These are phyloP conservation scores for Bombardia bombarda DNA, from an alignment of 495 filamentous ascomycete genomes.

Conservation along the genomic window DNA sequence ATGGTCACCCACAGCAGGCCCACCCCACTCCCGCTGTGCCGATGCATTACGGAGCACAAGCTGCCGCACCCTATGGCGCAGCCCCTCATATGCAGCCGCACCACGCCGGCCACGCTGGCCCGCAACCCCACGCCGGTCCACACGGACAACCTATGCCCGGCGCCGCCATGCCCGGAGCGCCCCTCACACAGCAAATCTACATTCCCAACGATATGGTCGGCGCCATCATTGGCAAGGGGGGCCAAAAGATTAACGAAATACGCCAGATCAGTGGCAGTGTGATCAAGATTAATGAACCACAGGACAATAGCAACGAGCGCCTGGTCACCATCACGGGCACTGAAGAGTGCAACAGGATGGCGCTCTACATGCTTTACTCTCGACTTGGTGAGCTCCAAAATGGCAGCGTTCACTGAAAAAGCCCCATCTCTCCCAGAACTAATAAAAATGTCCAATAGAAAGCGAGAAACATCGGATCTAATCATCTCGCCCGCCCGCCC, in stretches of 20 bases:
- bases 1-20: constrained; percentile 54
- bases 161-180: constrained; percentile 67
- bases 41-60: constrained; percentile 58
- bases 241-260: constrained; percentile 99
- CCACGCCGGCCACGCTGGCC: constrained; percentile 45
- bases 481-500: not conserved
- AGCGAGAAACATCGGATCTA: constrained; percentile 68
- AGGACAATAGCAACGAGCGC: constrained; percentile 97
- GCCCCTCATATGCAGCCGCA: constrained; percentile 74
- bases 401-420: not conserved
- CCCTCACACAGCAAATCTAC: constrained; percentile 95
- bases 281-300: constrained; percentile 99
- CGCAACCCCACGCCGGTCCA: constrained; percentile 44
- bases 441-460: constrained; percentile 41
- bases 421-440: constrained; percentile 4
- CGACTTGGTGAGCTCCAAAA: constrained; percentile 71
- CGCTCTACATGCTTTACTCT: constrained; percentile 96
- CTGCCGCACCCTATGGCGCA: constrained; percentile 50
- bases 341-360: constrained; percentile 98
- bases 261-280: constrained; percentile 93
- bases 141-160: constrained; percentile 65
- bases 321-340: constrained; percentile 97
- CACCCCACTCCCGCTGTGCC: constrained; percentile 58
- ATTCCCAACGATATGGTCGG: constrained; percentile 99
- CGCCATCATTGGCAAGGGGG: constrained; percentile 97